Base-by-base conservation (phyloP, 1,284 basidiomycete genomes). In the Wallemia ichthyophaga region DNA sequence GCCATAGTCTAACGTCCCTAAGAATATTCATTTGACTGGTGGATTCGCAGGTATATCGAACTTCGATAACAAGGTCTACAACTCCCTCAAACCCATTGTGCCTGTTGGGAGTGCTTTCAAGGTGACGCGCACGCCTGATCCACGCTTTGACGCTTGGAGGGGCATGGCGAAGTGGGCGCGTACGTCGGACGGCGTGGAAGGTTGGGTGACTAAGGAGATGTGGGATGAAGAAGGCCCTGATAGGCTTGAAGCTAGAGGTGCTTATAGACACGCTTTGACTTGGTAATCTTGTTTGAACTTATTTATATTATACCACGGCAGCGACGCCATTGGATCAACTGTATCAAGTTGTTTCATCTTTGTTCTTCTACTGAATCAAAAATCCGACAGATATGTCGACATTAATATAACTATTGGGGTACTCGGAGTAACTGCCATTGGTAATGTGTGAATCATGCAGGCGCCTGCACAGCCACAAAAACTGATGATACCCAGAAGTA, bases 21-120 rank as follows among this genome's bases (percentile, higher is more conserved):
- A 89, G 82, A 87, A 89, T 66, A 78, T 98, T n/a, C 89, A 88
- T 70, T 72, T 92, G 1, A 88, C 91, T 0, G 94, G 92, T 1
- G 76, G 80, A 17, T 80, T 86, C 9, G 81, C 85, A 0, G 76
- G 77, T 61, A 72, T 92, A 13, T 81, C 81, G 0, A 81, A 83
- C 3, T 74, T 98, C 2, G 66, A 73, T 19, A 72, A 76, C 13
- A 79, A 86, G 1, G 73, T 98, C 58, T 73, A 80, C 31, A 73
- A 77, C 33, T 76, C 79, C 19, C 70, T 95, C 19, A 78, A 82
- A 3, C 84, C 86, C 0, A 78, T 88, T 58, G 72, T 94, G 9
- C 83, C 85, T 0, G 84, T 85, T 25, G 81, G 82, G 59, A 82
- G 82, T 70, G 77, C 88, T 2, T 67, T 75, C 2, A 70, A 74